Base-by-base conservation (phyloP, 2,329 filamentous ascomycete species). In the Aspergillus unguis region DNA sequence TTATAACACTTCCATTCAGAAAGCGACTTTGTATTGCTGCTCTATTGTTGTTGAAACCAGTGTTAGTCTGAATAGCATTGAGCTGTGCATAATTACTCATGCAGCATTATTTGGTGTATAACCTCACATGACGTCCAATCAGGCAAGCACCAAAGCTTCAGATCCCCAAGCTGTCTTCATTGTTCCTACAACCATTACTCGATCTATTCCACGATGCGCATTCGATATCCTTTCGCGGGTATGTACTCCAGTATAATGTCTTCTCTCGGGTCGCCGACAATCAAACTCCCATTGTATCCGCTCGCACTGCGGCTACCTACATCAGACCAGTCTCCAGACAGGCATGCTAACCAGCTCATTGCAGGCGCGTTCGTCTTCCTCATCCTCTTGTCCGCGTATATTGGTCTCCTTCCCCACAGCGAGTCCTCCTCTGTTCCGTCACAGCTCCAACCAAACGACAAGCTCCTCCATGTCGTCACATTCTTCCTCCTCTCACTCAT, bases 171-270 rank as follows among this genome's bases (percentile, higher is more conserved):
- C 44, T 38, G n/a, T 54, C 55, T 48, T 51, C 57, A 52, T 50
- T 53, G 31, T 49, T 31, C 37, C 31, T 11, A 41, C n/a, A 37
- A 25, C 26, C 29, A 33, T 23, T 27, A 27, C n/a, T 17, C 17
- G 17, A 51, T 26, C 53, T 42, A 17, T 37, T 49, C 36, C 60
- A 71, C 59, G 26, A 94, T 95, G 87, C 88, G 89, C 73, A 90
- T 96, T 76, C 85, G 92, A 67, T 83, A 91, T 65, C 87, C 88
- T 50, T 95, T 96, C 69, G 90, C 90, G 76, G 89, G 92, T 94
- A 77, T 66, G 48, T 33, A 10, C 37, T 41, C 44, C 48, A 44
- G 23, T 35, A 25, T n/a, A 27, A 28, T 6, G 26, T 29, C n/a
- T 31, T 28, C 6, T 37, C 11, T 32, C 17, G 9, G 25, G 37